Evolutionary conservation across 2,329 filamentous ascomycete genomes (phyloP).

Genomic region (Xylariaceae sp.): DNA sequence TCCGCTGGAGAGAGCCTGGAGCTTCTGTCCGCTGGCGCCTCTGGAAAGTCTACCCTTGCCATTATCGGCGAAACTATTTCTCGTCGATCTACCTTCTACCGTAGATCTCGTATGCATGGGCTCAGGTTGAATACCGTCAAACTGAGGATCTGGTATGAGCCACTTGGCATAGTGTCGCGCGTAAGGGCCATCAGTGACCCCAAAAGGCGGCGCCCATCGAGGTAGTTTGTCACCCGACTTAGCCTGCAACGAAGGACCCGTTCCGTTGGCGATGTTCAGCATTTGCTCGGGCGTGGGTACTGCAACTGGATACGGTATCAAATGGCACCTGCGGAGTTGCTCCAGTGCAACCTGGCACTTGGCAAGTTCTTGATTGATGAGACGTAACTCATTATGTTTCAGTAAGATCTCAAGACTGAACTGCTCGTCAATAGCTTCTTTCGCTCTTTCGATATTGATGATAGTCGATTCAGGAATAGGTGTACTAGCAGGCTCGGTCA

Average conservation of each 20-base stretch:
- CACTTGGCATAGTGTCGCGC: constrained; percentile 92
- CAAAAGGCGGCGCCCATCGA: constrained; percentile 79
- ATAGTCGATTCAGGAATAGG: constrained; percentile 4
- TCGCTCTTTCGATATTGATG: constrained; percentile 47
- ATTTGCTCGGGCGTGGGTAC: constrained; percentile 61
- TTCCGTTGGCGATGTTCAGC: constrained; percentile 67
- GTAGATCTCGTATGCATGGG: constrained; percentile 40
- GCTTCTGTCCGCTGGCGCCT: constrained; percentile 52
- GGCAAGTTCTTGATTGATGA: constrained; percentile 93
- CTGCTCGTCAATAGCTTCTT: constrained; percentile 75
- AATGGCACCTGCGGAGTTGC: constrained; percentile 83
- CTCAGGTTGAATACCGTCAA: constrained; percentile 63
- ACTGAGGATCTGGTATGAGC: constrained; percentile 82
- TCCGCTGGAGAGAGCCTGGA: constrained; percentile 64
- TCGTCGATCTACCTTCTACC: constrained; percentile 70
- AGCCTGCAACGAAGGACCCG: constrained; percentile 63
- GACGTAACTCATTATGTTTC: constrained; percentile 88
- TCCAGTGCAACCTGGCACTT: constrained; percentile 93
- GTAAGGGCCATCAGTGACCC: constrained; percentile 87
- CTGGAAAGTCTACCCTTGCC: constrained; percentile 48
- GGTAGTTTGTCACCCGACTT: constrained; percentile 61
- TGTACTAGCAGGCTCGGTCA: constrained; percentile 16
- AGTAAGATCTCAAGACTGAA: constrained; percentile 86
- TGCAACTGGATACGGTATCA: constrained; percentile 81
- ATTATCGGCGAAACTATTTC: constrained; percentile 63